A percentile compares a stretch with the other conserved stretches of the same genome.
Evolutionary conservation across 306 rosid species (phyloP).

Genomic region (Argentina anserina): DNA sequence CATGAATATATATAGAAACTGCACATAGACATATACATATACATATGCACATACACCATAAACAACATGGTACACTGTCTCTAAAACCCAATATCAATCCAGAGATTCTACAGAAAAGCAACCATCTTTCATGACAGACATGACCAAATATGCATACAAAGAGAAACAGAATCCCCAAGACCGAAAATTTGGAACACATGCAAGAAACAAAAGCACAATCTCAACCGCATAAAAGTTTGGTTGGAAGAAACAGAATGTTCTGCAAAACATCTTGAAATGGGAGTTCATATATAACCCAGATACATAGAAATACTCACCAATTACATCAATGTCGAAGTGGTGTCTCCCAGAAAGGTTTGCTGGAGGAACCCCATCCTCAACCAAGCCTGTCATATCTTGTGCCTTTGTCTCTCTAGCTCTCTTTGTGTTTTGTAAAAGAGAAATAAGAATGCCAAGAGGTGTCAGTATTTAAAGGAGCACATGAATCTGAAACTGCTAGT

Average conservation of each 20-base stretch:
- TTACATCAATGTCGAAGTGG: conserved; percentile 14
- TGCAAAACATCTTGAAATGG: neutral
- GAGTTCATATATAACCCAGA: neutral
- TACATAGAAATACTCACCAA: conserved; percentile 13
- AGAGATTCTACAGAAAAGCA: neutral
- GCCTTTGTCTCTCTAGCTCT: neutral
- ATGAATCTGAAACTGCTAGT: neutral
- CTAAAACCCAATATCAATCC: neutral
- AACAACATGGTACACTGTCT: neutral
- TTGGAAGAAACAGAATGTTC: neutral
- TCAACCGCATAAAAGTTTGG: neutral
- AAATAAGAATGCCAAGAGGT: neutral
- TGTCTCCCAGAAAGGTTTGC: conserved; percentile 3
- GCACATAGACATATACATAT: neutral
- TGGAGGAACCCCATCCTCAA: conserved; percentile 21
- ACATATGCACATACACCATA: neutral
- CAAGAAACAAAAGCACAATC: neutral
- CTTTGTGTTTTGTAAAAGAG: neutral
- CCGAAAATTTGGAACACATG: neutral
- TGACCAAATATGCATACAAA: neutral
- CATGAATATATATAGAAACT: neutral
- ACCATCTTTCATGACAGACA: neutral
- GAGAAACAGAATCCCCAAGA: neutral
- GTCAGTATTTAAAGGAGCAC: neutral
- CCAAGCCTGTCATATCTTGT: conserved; percentile 17